A percentile compares a stretch with the other conserved stretches of the same genome.
phyloP scores from a whole-genome alignment of 306 rosid genomes.

The Vigna mungo region DNA sequence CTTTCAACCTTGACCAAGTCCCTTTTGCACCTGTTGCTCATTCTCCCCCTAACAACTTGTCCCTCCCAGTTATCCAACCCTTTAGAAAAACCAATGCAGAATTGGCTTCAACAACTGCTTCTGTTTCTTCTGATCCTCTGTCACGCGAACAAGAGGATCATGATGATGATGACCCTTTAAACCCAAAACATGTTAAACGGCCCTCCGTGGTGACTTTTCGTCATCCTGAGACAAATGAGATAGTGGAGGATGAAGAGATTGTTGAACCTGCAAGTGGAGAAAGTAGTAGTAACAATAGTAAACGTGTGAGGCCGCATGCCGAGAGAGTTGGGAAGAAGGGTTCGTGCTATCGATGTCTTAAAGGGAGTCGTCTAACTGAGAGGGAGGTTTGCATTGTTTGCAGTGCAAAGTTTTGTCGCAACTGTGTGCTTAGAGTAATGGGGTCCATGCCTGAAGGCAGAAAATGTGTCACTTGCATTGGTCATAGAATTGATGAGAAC shows the following conservation, averaged over 20 bases:
- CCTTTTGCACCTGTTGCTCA: conserved; percentile 62
- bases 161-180: conserved; percentile 24
- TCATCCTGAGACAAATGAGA: conserved; percentile 51
- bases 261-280: conserved; percentile 18
- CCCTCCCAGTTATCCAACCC: conserved; percentile 71
- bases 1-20: conserved; percentile 59
- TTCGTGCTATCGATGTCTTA: conserved; percentile 67
- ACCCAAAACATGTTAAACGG: conserved; percentile 57
- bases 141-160: conserved; percentile 49
- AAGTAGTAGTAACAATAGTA: background rate
- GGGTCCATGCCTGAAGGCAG: conserved; percentile 93
- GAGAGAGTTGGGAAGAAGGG: conserved; percentile 71
- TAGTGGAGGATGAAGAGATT: conserved; percentile 40
- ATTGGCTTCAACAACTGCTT: conserved; percentile 49
- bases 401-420: conserved; percentile 69
- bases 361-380: conserved; percentile 63
- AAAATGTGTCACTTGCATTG: conserved; percentile 76
- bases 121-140: conserved; percentile 57
- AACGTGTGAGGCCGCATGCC: conserved; percentile 50
- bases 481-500: conserved; percentile 60
- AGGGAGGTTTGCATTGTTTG: conserved; percentile 84
- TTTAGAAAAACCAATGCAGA: conserved; percentile 52
- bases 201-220: conserved; percentile 69
- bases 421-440: conserved; percentile 76
- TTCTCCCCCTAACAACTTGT: conserved; percentile 41